phyloP scores from a whole-genome alignment of 139 green algal genomes.

The Astrephomene gubernaculifera region DNA sequence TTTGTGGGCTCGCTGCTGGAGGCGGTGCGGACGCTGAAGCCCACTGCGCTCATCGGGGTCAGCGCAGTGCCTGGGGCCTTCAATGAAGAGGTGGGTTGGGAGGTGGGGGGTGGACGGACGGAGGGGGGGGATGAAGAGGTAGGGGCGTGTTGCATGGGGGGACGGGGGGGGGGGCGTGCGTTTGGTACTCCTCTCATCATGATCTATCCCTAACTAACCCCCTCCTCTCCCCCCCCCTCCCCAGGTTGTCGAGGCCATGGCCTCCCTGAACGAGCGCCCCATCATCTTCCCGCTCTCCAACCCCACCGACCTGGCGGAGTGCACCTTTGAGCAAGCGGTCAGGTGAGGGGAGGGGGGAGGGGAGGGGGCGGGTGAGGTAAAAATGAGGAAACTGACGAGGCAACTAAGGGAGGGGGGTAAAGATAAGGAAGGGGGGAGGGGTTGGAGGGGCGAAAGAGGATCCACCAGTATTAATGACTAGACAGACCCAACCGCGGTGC shows the following conservation, averaged over 20 bases:
- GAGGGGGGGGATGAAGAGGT: not conserved
- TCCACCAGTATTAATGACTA: not conserved
- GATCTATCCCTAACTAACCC: no score
- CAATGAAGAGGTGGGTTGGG: constrained; percentile 52
- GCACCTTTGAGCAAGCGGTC: constrained; percentile 76
- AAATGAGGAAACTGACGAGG: no score
- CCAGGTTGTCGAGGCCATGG: constrained; percentile 58
- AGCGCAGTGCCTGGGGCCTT: constrained; percentile 68
- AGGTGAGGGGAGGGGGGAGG: constrained; percentile 16
- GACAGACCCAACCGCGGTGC: not conserved
- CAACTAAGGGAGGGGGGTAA: not conserved
- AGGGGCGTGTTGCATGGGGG: not conserved
- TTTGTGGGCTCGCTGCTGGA: constrained; percentile 56
- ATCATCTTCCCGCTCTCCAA: constrained; percentile 96
- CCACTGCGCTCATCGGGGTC: constrained; percentile 76
- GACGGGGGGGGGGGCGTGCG: not conserved
- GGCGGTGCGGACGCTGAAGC: constrained; percentile 58
- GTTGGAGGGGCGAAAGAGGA: no score
- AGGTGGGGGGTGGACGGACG: constrained; percentile 42
- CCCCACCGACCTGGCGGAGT: constrained; percentile 90
- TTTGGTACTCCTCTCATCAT: no score
- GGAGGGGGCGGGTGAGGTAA: no score
- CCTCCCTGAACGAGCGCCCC: constrained; percentile 74
- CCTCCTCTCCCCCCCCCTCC: not conserved
- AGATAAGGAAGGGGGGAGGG: not conserved